Base-by-base conservation (phyloP, 345 rosid genomes). In the Fremontodendron californicum region DNA sequence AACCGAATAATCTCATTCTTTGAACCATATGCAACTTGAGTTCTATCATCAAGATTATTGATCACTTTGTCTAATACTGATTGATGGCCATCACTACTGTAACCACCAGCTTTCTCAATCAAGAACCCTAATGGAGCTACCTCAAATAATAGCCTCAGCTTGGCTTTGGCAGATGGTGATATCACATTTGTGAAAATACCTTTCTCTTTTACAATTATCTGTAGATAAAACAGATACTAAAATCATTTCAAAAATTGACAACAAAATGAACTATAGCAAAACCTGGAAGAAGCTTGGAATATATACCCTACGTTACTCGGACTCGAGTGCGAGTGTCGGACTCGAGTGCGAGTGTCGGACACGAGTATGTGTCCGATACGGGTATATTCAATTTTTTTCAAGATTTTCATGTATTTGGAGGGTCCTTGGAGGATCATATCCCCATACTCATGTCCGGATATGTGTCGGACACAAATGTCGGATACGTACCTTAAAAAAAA, bases 131-230 rank as follows among this genome's bases (percentile, higher is more conserved):
- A 82, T 15, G 97, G 98, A 77, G 97, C 93, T 67, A 93, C 97
- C 88, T 93, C 98, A 71, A 93, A 93, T 31, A 93, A 69, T 77
- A 93, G 86, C 81, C 98, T 95, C 86, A 95, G 82, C 88, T 95
- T 93, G 33, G 98, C 98, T 79, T 92, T 95, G 16, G 99, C 84
- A 5, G 96, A 74, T 9, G 98, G 97, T 7, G 98, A 95, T 10
- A 67, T 78, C 79, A 95, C 98, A 69, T 95, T 95, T 0, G 98
- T 95, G 91, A 95, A 95, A 45, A 91, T 60, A 55, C 99, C 99
- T 63, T 95, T 95, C 84, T 95, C 99, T 78, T 95, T 95, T 75
- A 93, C 99, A 45, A 95, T 91, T 49, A 95, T 91, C 97, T 93
- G 84, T 77, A 64, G 27, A 51, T 15, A 12, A 33, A 33, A 33